phyloP scores from a whole-genome alignment of 2,329 filamentous ascomycete genomes.

The Diplodia intermedia region DNA sequence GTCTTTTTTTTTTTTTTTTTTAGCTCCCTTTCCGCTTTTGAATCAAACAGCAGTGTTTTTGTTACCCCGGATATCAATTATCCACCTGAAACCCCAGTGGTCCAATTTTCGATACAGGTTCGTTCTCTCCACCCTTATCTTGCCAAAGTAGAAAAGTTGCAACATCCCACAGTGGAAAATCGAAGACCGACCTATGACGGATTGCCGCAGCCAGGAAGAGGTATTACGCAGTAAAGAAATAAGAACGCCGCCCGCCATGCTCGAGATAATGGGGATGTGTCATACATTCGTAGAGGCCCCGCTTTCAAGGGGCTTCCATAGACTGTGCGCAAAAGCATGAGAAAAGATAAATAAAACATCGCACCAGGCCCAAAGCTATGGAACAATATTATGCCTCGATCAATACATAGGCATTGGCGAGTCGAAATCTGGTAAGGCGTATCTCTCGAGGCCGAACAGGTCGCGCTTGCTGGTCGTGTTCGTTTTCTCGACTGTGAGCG shows the following conservation, averaged over 20 bases:
- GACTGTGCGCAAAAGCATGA: conserved; percentile 8
- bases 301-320: conserved; percentile 2
- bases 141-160: not conserved
- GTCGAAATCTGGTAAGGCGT: not conserved
- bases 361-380: not conserved
- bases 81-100: not conserved
- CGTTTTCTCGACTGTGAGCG: conserved; percentile 33
- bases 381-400: not conserved
- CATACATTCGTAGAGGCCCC: conserved; percentile 23
- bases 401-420: conserved; percentile 10
- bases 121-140: not conserved
- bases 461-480: conserved; percentile 31
- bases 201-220: not conserved
- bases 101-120: not conserved
- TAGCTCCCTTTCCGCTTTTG: not conserved
- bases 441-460: conserved; percentile 31
- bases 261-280: conserved; percentile 19
- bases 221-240: not conserved
- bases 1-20: not conserved
- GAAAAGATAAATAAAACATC: not conserved
- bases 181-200: not conserved
- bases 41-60: not conserved
- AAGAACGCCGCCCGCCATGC: conserved; percentile 28
- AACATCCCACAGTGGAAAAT: not conserved
- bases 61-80: not conserved